Conservation (phyloP, 129 eudicot species). For the Erigeron canadensis region DNA sequence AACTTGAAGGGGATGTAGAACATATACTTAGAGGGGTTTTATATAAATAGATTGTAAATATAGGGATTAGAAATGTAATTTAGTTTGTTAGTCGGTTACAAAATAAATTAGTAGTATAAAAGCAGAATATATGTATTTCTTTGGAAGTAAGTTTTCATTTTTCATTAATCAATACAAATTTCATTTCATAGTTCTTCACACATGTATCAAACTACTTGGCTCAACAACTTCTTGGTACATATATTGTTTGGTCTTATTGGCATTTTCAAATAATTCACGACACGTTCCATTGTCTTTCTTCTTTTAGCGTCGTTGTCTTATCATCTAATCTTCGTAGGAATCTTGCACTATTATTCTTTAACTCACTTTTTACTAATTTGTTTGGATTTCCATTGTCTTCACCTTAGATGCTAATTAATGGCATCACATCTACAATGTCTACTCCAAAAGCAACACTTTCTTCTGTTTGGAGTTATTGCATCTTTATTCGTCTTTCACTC, state of each 20-base stretch:
- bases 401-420: conserved; percentile 12
- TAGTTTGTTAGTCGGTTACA: too few species aligned
- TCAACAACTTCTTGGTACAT: conserved; percentile 14
- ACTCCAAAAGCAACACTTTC: neutral
- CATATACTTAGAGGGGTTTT: too few species aligned
- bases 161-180: too few species aligned
- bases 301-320: conserved; percentile 13
- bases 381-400: conserved; percentile 27
- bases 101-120: too few species aligned
- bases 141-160: too few species aligned
- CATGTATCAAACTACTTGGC: neutral
- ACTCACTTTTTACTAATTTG: conserved; percentile 32
- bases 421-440: neutral
- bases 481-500: neutral
- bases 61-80: too few species aligned
- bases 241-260: conserved; percentile 25
- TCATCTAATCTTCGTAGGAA: conserved; percentile 27
- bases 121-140: too few species aligned
- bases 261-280: conserved; percentile 31
- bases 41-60: too few species aligned
- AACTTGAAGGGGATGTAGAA: too few species aligned
- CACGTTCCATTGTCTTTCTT: conserved; percentile 33
- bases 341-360: conserved; percentile 22
- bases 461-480: neutral
- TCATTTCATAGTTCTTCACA: neutral